Base-by-base conservation (phyloP, 2,329 filamentous ascomycete genomes). In the Paraphoma sp. region DNA sequence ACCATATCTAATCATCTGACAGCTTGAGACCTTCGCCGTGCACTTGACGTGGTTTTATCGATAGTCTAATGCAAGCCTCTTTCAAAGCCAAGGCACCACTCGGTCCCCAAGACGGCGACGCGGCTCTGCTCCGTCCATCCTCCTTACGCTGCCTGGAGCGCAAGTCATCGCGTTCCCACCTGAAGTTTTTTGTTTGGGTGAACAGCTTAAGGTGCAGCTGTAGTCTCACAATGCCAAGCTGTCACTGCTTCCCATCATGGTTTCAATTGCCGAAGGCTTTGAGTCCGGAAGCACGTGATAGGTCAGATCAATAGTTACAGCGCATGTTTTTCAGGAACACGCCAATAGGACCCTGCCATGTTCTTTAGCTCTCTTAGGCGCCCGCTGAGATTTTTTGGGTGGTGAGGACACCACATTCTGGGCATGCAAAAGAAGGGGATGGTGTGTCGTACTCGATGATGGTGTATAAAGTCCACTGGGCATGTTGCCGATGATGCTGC, bases 281-380 rank as follows among this genome's bases (percentile, higher is more conserved):
- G 31, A 29, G 12, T 38, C 14, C 29, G n/a, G 33, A 23, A 30
- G 50, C 43, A 14, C 46, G 43, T 42, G 33, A 46, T 46, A 52
- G 43, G 50, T 16, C 38, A 42, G 36, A 18, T 30, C 18, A 46
- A 30, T 23, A 41, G n/a, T 16, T 18, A 52, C 33, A 14, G 18
- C 43, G 16, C 18, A 52, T 52, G 36, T 43, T 31, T 52, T 52
- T 42, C 46, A 42, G 50, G 18, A 23, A 38, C 18, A 11, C 11
- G 33, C 50, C 50, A 46, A 52, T 46, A 14, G 31, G 17, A 14
- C 30, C 30, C 50, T 41, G 18, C 17, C 30, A 47, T 45, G n/a
- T 33, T 8, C 14, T 30, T 33, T 16, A 46, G 43, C 16, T 38
- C 30, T 30, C 42, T n/a, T 30, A n/a, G 17, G n/a, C 18, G 12